These are phyloP conservation scores for Boletellus ananiceps DNA, from an alignment of 768 basidiomycete species.

Conservation along the genomic window DNA sequence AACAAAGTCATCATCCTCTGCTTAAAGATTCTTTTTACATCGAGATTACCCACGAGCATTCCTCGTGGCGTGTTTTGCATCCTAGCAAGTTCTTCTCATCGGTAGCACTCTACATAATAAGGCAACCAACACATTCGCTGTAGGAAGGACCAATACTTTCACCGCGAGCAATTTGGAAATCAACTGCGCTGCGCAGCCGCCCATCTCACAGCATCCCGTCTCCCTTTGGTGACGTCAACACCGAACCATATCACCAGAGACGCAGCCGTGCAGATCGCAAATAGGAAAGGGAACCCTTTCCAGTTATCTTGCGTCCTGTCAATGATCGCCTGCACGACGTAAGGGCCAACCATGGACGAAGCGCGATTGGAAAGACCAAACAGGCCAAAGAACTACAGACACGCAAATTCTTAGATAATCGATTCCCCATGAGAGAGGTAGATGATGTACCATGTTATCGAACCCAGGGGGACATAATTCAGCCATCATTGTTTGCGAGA, in stretches of 20 bases:
- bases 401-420: neutral
- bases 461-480: slow-evolving; percentile 85
- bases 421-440: neutral
- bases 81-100: no score
- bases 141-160: no score
- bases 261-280: slow-evolving; percentile 62
- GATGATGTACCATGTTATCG: slow-evolving; percentile 60
- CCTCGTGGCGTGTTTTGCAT: no score
- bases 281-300: slow-evolving; percentile 82
- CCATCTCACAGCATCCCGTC: slow-evolving; percentile 58
- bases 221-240: slow-evolving; percentile 59
- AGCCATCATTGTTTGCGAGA: slow-evolving; percentile 84
- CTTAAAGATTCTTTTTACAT: no score
- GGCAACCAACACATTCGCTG: no score
- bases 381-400: slow-evolving; percentile 72
- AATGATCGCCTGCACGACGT: slow-evolving; percentile 82
- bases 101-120: no score
- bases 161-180: neutral
- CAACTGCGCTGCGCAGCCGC: slow-evolving; percentile 32
- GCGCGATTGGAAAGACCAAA: slow-evolving; percentile 82
- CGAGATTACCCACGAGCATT: no score
- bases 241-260: slow-evolving; percentile 76
- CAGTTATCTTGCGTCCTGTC: slow-evolving; percentile 68
- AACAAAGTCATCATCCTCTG: no score
- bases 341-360: slow-evolving; percentile 84